These are phyloP conservation scores for Camellia granthamiana DNA, from an alignment of 148 eudicot genomes.

Conservation along the genomic window DNA sequence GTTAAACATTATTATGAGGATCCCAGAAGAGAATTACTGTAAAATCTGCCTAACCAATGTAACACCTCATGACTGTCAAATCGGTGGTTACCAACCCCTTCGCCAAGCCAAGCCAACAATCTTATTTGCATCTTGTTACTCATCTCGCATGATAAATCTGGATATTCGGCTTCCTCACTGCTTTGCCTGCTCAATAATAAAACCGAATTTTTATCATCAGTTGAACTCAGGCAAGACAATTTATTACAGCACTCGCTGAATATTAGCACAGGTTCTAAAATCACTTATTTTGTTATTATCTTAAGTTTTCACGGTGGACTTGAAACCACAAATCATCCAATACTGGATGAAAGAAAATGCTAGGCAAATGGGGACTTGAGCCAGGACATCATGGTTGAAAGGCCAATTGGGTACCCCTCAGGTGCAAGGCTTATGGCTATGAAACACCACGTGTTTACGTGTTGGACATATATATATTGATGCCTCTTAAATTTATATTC, in stretches of 20 bases:
- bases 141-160: not conserved
- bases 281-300: not conserved
- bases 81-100: not conserved
- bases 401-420: too few relatives aligned
- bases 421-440: too few relatives aligned
- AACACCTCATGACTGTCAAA: not conserved
- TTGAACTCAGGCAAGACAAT: not conserved
- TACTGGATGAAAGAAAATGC: too few relatives aligned
- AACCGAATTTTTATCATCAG: not conserved
- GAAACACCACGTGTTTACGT: too few relatives aligned
- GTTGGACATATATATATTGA: not conserved
- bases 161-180: not conserved
- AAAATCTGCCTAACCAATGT: not conserved
- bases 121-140: not conserved
- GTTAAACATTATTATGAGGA: not conserved
- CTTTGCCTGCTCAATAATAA: slow-evolving; percentile 13
- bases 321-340: not conserved
- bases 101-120: not conserved
- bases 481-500: too few relatives aligned
- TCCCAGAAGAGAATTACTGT: not conserved
- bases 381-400: too few relatives aligned
- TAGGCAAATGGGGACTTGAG: too few relatives aligned
- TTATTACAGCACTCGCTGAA: not conserved
- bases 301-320: not conserved
- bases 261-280: too few relatives aligned